Evolutionary conservation across 2,329 filamentous ascomycete species (phyloP).

Genomic region (Raffaelea deltoideospora): DNA sequence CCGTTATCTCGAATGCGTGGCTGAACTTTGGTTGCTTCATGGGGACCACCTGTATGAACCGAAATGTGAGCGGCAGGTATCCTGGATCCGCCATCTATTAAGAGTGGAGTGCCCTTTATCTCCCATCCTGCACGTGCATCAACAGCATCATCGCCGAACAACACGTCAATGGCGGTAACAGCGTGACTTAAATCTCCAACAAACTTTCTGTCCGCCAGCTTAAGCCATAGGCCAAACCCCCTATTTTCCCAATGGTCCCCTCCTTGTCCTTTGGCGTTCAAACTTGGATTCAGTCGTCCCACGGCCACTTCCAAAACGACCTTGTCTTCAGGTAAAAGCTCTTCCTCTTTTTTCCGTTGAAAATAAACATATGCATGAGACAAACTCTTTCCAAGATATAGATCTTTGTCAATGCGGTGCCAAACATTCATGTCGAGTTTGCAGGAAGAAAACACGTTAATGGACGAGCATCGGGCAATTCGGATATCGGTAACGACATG

Average conservation of each 20-base stretch:
- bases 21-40: slow-evolving; percentile 50
- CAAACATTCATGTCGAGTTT: slow-evolving; percentile 56
- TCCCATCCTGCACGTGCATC: slow-evolving; percentile 81
- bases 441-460: slow-evolving; percentile 64
- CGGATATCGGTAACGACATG: slow-evolving; percentile 76
- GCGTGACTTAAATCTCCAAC: slow-evolving; percentile 60
- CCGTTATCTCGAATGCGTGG: slow-evolving; percentile 76
- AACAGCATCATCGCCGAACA: slow-evolving; percentile 82
- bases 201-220: slow-evolving; percentile 55
- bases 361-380: slow-evolving; percentile 70
- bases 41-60: slow-evolving; percentile 55
- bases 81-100: slow-evolving; percentile 49
- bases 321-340: slow-evolving; percentile 57
- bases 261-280: slow-evolving; percentile 36
- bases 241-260: slow-evolving; percentile 61
- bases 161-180: slow-evolving; percentile 68
- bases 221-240: slow-evolving; percentile 67
- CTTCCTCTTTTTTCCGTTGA: slow-evolving; percentile 72
- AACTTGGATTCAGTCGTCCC: slow-evolving; percentile 53
- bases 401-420: slow-evolving; percentile 79
- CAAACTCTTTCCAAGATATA: slow-evolving; percentile 64
- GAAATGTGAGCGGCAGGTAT: slow-evolving; percentile 60
- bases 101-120: slow-evolving; percentile 56
- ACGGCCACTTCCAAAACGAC: slow-evolving; percentile 69
- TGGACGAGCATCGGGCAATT: slow-evolving; percentile 56